Evolutionary conservation across 129 eudicot genomes (phyloP), one percentile per base, ranked within the genome.

Genomic region (Mikania micrantha): DNA sequence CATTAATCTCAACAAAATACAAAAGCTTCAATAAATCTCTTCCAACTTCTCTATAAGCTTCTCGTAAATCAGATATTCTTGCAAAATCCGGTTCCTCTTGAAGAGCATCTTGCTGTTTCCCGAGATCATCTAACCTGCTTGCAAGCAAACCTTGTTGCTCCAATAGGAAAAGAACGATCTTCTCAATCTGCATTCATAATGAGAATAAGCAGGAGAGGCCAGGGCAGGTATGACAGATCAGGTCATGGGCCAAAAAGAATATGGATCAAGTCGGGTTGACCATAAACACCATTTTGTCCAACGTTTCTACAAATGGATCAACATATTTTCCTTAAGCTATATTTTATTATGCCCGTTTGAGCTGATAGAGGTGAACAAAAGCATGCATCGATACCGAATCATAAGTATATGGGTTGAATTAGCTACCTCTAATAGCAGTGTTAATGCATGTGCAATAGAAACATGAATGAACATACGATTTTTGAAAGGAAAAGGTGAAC

Each of bases 101-200:
- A 74, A 78, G 84, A 74, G 77, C 54, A 12, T 86, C 84, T 60
- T 78, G 91, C 66, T 82, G 84, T 57, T 82, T 81, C 60, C 92
- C 90, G 13, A 88, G 92, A 60, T 32, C 69, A 5, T 87, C 74
- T 47, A 93, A 40, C 73, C 91, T 81, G 80, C 88, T 80, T 58
- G 98, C 98, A 74, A 86, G 83, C 80, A 78, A 34, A 57, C 98
- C 98, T 93, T 93, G 95, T 84, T 93, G 98, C 69, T 93, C 91
- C 95, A 93, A 73, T 39, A 93, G 42, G 73, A 93, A 93, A 66
- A 93, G 91, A 45, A 93, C 98, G 58, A 84, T 73, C 78, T 84
- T 93, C 64, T 93, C 98, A 28, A 93, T 88, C 98, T 93, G 87
- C 70, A 70, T 70, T 47, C 53, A 47, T 44, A 17, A 67, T 45